These are phyloP conservation scores for Novymonas esmeraldas DNA, from an alignment of 208 protist genomes.

Conservation along the genomic window DNA sequence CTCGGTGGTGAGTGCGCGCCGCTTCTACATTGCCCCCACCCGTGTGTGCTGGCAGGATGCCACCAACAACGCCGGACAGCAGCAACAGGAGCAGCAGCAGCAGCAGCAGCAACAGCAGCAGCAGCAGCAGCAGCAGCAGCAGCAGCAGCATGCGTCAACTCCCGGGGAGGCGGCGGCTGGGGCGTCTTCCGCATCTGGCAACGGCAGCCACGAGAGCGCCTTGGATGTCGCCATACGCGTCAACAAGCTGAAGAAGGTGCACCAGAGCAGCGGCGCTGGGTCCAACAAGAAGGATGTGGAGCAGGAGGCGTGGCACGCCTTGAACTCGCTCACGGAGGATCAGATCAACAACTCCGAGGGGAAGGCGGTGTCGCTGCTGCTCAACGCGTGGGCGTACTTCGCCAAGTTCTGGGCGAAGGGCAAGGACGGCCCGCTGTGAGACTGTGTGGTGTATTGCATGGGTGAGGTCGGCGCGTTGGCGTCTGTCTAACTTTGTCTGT, in stretches of 20 bases:
- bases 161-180: constrained; percentile 7
- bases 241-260: constrained; percentile 82
- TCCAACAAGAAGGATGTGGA: constrained; percentile 73
- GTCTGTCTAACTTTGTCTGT: too few relatives aligned
- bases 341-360: constrained; percentile 87
- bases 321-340: constrained; percentile 84
- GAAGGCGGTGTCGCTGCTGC: constrained; percentile 85
- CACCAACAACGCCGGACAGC: neutral
- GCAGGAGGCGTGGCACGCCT: constrained; percentile 68
- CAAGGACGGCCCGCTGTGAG: constrained; percentile 69
- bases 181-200: constrained; percentile 8
- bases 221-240: constrained; percentile 89
- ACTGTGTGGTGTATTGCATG: neutral
- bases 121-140: constrained; percentile 4
- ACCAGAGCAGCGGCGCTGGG: constrained; percentile 67
- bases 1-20: constrained; percentile 2
- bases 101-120: constrained; percentile 1
- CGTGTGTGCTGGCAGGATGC: constrained; percentile 7
- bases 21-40: constrained; percentile 1
- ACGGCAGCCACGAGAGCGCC: constrained; percentile 42
- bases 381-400: constrained; percentile 93
- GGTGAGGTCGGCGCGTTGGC: neutral
- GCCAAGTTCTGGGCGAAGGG: constrained; percentile 90
- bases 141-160: constrained; percentile 6
- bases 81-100: neutral